Evolutionary conservation across 768 basidiomycete species (phyloP), one percentile per base, ranked within the genome.

Genomic region (Mycena floridula): DNA sequence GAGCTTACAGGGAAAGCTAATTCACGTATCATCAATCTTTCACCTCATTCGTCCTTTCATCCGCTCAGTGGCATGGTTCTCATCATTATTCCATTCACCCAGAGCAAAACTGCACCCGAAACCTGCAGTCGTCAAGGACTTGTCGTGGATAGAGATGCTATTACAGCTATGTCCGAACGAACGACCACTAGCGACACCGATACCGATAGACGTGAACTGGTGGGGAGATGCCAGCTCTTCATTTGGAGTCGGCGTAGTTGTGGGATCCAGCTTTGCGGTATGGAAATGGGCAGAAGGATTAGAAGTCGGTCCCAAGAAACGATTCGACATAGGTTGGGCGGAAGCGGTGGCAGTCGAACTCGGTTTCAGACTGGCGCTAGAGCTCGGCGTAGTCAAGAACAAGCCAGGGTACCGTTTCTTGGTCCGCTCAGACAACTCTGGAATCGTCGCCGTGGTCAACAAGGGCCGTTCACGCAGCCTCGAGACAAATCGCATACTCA

Each of bases 221-320:
- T 71, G 61, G 63, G 61, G 60, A 8, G 63, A 71, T 40, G 63
- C 63, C 2, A 63, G 61, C 50, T 54, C 64, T 0, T 62, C 59
- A 5, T 67, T 59, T 50, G 61, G 69, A 1, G 57, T 70, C 25
- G 58, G 66, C 0, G 51, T 70, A 0, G 53, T 59, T 0, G 42
- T 70, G 4, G 54, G 50, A 2, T 15, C 6, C 2, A 44, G 36
- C 18, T 70, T 59, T 60, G 61, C 43, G 2, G 58, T 50, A 0
- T 68, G 65, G 66, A 4, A 18, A 0, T 65, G 54, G 54, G 56
- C 59, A 0, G 44, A 47, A 7, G 64, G 62, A 0, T 49, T 64
- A n/a, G 7, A 12, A 0, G 62, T 65, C 2, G 63, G 66, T 0
- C 65, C 60, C 1, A 16, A 43, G 0, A 23, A 45, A n/a, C 15